phyloP scores from a whole-genome alignment of 225 moss, liverwort and hornwort species.

The Pseudisothecium myosuroides region DNA sequence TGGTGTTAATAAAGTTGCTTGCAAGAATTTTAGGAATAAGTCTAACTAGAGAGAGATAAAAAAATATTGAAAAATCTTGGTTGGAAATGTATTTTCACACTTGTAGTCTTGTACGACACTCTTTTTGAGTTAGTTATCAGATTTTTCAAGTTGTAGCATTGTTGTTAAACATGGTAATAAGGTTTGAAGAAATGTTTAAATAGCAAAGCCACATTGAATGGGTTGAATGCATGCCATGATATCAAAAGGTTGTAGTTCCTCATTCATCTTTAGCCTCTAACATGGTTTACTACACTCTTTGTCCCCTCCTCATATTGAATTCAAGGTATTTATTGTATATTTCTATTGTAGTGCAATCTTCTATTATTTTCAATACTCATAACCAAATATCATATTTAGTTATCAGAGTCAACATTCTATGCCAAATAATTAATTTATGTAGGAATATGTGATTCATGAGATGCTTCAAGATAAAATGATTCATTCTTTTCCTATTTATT shows the following conservation, averaged over 20 bases:
- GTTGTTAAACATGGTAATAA: not conserved
- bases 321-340: fast-evolving
- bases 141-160: not conserved
- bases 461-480: not conserved
- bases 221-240: no score
- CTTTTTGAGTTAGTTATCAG: fast-evolving
- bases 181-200: no score
- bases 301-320: not conserved
- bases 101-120: fast-evolving
- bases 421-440: fast-evolving
- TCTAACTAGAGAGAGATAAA: fast-evolving
- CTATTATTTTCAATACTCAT: not conserved
- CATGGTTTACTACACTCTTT: not conserved
- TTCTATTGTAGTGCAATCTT: not conserved
- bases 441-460: not conserved
- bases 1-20: not conserved
- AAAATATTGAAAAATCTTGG: fast-evolving
- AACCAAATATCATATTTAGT: not conserved
- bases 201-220: fast-evolving
- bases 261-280: fast-evolving
- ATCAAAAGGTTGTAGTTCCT: not conserved
- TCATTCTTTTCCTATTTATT: not conserved
- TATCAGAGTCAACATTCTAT: not conserved
- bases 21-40: not conserved
- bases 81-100: not conserved